These are phyloP conservation scores for Mycena haematopus DNA, from an alignment of 768 basidiomycete genomes.

Conservation along the genomic window DNA sequence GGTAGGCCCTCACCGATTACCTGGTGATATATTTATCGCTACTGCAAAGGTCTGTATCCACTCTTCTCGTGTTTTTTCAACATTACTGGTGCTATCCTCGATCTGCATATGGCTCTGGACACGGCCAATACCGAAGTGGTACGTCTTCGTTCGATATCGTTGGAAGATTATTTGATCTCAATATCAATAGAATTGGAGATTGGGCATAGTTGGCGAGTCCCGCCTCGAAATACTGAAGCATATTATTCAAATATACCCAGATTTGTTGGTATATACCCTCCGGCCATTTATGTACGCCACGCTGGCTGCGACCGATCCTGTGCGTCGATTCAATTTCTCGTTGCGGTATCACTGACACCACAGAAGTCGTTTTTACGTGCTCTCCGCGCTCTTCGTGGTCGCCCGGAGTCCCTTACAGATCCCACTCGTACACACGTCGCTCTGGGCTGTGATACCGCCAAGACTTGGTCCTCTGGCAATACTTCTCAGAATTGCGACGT, in stretches of 20 bases:
- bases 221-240: too few species aligned
- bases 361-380: constrained; percentile 19
- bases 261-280: constrained; percentile 7
- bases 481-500: background rate
- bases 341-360: background rate
- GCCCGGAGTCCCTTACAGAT: background rate
- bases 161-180: background rate
- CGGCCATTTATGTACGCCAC: constrained; percentile 9
- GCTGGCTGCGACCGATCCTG: constrained; percentile 12
- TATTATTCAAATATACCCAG: background rate
- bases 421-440: background rate
- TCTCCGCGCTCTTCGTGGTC: background rate
- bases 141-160: background rate
- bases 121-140: background rate
- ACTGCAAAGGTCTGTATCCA: constrained; percentile 8
- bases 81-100: background rate
- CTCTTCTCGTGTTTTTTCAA: constrained; percentile 7
- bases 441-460: background rate
- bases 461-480: background rate
- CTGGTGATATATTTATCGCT: background rate
- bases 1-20: background rate
- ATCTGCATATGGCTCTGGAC: background rate
- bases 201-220: background rate
- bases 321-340: background rate
- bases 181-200: constrained; percentile 9